A percentile compares a stretch with the other conserved stretches of the same genome.
Conservation (phyloP, 192 early-diverging fungal species). For the Cladochytrium replicatum region DNA sequence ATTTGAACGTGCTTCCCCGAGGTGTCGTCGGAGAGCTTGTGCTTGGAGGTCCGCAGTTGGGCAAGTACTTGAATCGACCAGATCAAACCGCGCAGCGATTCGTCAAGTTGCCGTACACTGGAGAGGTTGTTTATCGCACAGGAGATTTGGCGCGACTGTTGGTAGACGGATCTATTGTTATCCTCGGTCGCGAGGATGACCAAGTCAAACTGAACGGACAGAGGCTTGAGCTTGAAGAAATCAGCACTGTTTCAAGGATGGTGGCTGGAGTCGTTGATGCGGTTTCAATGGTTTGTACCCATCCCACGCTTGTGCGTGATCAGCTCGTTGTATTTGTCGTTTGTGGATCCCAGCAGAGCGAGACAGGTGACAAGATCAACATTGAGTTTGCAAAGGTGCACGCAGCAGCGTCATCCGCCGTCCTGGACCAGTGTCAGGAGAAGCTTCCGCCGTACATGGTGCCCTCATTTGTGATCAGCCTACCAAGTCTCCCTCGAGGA, state of each 20-base stretch:
- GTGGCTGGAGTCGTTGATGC: too few relatives aligned
- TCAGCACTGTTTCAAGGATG: constrained; percentile 13
- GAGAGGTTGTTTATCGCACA: constrained; percentile 15
- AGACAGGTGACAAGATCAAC: too few relatives aligned
- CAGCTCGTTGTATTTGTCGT: too few relatives aligned
- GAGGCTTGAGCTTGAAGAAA: constrained; percentile 15
- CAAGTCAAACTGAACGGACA: constrained; percentile 20
- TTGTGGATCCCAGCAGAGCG: too few relatives aligned
- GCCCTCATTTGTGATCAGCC: constrained; percentile 1
- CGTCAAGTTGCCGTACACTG: too few relatives aligned
- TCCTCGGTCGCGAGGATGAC: constrained; percentile 12
- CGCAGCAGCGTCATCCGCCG: too few relatives aligned
- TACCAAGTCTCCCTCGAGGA: constrained; percentile 4
- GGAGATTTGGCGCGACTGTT: constrained; percentile 10
- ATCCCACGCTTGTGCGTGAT: too few relatives aligned
- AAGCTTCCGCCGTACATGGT: constrained; percentile 11
- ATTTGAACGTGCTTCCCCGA: constrained; percentile 13
- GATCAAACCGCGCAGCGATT: constrained; percentile 29
- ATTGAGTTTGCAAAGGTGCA: too few relatives aligned
- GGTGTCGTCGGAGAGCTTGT: constrained; percentile 32
- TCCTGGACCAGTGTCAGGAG: background rate
- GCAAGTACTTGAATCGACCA: constrained; percentile 22
- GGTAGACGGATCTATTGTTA: constrained; percentile 7
- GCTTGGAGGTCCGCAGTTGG: constrained; percentile 29
- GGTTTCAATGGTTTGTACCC: too few relatives aligned